phyloP scores from a whole-genome alignment of 345 rosid genomes.

The Eucalyptus polyanthemos region DNA sequence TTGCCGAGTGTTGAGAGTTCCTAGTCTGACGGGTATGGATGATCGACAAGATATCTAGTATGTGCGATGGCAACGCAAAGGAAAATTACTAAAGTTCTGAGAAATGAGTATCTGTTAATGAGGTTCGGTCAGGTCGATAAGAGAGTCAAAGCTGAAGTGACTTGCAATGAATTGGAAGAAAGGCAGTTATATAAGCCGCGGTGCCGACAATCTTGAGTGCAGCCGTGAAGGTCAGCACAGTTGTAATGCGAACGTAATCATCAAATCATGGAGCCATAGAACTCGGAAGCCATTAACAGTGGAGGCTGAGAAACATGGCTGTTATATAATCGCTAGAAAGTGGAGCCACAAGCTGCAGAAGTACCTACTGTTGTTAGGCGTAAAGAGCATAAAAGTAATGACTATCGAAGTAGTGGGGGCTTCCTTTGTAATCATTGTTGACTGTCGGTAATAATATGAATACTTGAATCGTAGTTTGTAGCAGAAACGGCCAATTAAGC shows the following conservation, averaged over 20 bases:
- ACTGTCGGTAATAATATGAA: not conserved
- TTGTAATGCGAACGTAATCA: not conserved
- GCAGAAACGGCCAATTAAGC: not conserved
- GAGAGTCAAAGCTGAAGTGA: not conserved
- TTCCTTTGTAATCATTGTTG: not conserved
- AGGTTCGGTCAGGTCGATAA: not conserved
- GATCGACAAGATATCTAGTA: not conserved
- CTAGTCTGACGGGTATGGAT: not conserved
- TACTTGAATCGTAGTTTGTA: too few species aligned
- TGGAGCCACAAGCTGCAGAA: not conserved
- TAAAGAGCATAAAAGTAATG: not conserved
- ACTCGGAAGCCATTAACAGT: not conserved
- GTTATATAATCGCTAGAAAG: not conserved
- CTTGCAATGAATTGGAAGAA: not conserved
- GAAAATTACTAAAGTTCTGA: not conserved
- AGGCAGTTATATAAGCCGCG: not conserved
- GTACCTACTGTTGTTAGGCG: not conserved
- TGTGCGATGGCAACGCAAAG: not conserved
- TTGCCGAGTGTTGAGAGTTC: not conserved
- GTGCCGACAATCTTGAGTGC: not conserved
- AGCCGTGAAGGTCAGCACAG: not conserved
- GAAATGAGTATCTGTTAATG: not conserved
- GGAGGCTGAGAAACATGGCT: not conserved
- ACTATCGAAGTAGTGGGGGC: not conserved
- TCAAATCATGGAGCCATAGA: not conserved